Evolutionary conservation across 2,329 filamentous ascomycete genomes (phyloP), one percentile per base, ranked within the genome.

Genomic region (Madurella mycetomatis): DNA sequence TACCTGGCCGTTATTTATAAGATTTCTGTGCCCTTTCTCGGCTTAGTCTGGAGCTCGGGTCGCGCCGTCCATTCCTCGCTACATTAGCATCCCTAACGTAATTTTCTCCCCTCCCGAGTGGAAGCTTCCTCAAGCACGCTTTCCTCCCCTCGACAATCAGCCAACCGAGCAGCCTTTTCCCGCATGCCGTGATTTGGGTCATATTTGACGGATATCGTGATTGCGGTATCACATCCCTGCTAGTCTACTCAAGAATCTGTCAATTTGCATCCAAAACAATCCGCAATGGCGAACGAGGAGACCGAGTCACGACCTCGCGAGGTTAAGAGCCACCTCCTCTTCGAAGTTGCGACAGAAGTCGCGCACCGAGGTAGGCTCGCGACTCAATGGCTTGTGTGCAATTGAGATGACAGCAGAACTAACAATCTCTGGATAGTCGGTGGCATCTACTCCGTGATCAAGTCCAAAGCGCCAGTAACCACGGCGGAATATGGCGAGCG

Each of bases 371-470:
- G 90, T 92, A 80, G 63, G 78, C 71, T 54, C 56, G 37, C 41
- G 42, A 39, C 18, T 30, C 39, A 18, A n/a, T 52, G 37, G n/a
- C 4, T 4, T 2, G n/a, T 19, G 16, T 44, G 34, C 4, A n/a
- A 30, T 8, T 30, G 30, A 46, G 39, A 45, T 40, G 50, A 43
- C 49, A 32, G 55, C 39, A 5, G 4, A n/a, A 18, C 64, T 71
- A 53, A 67, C 60, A 48, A 4, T 37, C 13, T 54, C 40, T 34
- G 45, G 53, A 15, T 54, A 95, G 94, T 99, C 58, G 94, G 94
- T 68, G 94, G 94, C 66, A 99, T 99, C 75, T 99, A 99, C 79
- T 97, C 92, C 15, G 94, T 99, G 62, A 86, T 99, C 74, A 99
- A 99, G 75, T 99, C 94, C 58, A 99, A 99, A 74, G 92, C 94